Evolutionary conservation across 2,329 filamentous ascomycete genomes (phyloP).

Genomic region (Sodiomyces alkalinus): DNA sequence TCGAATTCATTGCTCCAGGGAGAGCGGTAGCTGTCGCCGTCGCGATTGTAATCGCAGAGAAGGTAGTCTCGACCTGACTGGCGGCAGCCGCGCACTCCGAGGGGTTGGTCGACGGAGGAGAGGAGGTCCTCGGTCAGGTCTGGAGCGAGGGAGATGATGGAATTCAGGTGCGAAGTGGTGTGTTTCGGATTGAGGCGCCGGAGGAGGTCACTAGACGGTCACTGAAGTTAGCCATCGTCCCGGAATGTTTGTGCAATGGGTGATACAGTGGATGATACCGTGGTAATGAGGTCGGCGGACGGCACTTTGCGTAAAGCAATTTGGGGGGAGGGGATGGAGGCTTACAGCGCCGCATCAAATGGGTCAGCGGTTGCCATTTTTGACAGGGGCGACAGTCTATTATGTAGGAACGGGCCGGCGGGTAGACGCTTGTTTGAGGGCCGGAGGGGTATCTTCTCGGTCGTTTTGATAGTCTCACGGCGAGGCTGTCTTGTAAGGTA

Average conservation of each 20-base stretch:
- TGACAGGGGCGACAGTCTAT: too few species aligned
- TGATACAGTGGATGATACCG: conserved; percentile 1
- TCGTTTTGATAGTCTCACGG: too few species aligned
- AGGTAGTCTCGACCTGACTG: conserved; percentile 90
- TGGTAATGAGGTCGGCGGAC: conserved; percentile 3
- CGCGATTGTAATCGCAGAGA: conserved; percentile 98
- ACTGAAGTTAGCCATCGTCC: conserved; percentile 9
- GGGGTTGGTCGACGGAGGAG: conserved; percentile 90
- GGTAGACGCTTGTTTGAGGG: too few species aligned
- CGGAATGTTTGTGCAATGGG: conserved; percentile 1
- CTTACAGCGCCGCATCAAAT: conserved; percentile 65
- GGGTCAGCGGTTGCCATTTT: conserved; percentile 45
- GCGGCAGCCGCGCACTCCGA: conserved; percentile 71
- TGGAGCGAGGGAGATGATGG: conserved; percentile 77
- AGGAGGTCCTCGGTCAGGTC: conserved; percentile 95
- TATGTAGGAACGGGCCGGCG: too few species aligned
- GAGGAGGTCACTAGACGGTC: conserved; percentile 98
- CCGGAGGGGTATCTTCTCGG: too few species aligned
- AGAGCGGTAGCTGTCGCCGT: conserved; percentile 92
- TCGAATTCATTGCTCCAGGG: conserved; percentile 99
- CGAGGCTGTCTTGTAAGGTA: too few species aligned
- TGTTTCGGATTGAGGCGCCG: conserved; percentile 92
- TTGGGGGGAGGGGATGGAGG: conserved; percentile 3
- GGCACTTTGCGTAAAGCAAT: too few species aligned
- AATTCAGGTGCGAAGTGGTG: conserved; percentile 74